Evolutionary conservation across 352 stramenopile species (phyloP).

Genomic region (Globisporangium nodosum): DNA sequence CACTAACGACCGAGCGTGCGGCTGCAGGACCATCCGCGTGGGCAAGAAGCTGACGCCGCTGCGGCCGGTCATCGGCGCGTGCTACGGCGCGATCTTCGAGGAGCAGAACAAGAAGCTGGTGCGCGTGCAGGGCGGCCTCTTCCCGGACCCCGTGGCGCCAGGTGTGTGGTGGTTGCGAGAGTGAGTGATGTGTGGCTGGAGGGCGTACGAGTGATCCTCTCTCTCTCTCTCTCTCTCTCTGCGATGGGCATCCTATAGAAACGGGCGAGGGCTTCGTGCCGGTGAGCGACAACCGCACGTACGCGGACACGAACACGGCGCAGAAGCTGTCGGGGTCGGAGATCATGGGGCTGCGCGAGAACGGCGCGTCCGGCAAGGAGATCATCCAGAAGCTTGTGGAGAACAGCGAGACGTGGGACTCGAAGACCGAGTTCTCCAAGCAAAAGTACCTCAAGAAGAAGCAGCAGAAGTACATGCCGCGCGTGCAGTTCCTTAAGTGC

Average conservation of each 20-base stretch:
- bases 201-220: background rate
- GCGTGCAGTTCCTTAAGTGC: slow-evolving; percentile 79
- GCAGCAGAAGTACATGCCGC: slow-evolving; percentile 90
- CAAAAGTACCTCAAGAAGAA: slow-evolving; percentile 97
- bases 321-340: slow-evolving; percentile 69
- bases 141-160: slow-evolving; percentile 75
- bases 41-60: slow-evolving; percentile 74
- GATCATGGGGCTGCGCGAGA: slow-evolving; percentile 64
- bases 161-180: slow-evolving; percentile 19
- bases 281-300: slow-evolving; percentile 73
- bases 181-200: too few relatives aligned
- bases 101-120: slow-evolving; percentile 81
- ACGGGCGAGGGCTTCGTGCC: slow-evolving; percentile 76
- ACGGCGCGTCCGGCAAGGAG: slow-evolving; percentile 64
- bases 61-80: slow-evolving; percentile 65
- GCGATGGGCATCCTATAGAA: slow-evolving; percentile 23
- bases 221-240: background rate
- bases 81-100: slow-evolving; percentile 78
- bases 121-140: slow-evolving; percentile 62
- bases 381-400: slow-evolving; percentile 93
- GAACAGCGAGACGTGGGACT: slow-evolving; percentile 93
- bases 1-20: too few relatives aligned
- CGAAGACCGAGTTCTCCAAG: slow-evolving; percentile 95
- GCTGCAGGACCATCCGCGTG: slow-evolving; percentile 54
- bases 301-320: slow-evolving; percentile 82